Evolutionary conservation across 2,329 filamentous ascomycete genomes (phyloP).

Genomic region (Massarina eburnea): DNA sequence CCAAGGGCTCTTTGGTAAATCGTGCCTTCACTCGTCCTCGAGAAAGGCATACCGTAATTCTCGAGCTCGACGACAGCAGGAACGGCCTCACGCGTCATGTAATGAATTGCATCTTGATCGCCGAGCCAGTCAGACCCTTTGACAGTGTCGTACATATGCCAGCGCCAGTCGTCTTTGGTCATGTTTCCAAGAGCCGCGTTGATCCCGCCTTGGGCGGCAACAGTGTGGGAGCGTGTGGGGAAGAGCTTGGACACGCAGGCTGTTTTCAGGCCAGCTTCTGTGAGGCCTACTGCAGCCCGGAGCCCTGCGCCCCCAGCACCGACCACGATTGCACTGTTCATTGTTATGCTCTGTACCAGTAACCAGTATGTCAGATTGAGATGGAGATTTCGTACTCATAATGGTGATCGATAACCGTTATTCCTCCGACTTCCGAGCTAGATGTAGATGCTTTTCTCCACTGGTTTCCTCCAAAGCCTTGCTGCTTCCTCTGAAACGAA

Average conservation of each 20-base stretch:
- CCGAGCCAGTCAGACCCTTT: conserved; percentile 62
- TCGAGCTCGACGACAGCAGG: conserved; percentile 58
- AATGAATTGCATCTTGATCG: conserved; percentile 62
- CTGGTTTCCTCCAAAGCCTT: conserved; percentile 2
- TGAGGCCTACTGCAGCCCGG: conserved; percentile 64
- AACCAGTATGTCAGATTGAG: not conserved
- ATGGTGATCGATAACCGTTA: conserved; percentile 37
- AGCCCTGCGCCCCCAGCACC: conserved; percentile 64
- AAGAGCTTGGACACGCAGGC: conserved; percentile 67
- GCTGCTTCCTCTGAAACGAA: not conserved
- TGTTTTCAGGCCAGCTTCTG: conserved; percentile 65
- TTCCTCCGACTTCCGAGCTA: conserved; percentile 15
- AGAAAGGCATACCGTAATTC: conserved; percentile 59
- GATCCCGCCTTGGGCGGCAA: conserved; percentile 68
- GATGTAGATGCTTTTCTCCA: conserved; percentile 22
- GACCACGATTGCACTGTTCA: conserved; percentile 45
- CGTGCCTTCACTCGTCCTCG: conserved; percentile 48
- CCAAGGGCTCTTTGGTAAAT: conserved; percentile 54
- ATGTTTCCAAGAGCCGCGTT: conserved; percentile 58
- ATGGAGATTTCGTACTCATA: conserved; percentile 31
- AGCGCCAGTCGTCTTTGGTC: conserved; percentile 59
- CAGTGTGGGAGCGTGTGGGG: conserved; percentile 65
- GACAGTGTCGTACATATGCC: conserved; percentile 63
- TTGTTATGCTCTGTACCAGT: conserved; percentile 1
- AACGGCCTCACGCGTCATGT: conserved; percentile 60